Percentiles rank a stretch among this genome's conserved stretches.
Evolutionary conservation across 805 yeast species (phyloP).

Genomic region (Candida nitratophila): DNA sequence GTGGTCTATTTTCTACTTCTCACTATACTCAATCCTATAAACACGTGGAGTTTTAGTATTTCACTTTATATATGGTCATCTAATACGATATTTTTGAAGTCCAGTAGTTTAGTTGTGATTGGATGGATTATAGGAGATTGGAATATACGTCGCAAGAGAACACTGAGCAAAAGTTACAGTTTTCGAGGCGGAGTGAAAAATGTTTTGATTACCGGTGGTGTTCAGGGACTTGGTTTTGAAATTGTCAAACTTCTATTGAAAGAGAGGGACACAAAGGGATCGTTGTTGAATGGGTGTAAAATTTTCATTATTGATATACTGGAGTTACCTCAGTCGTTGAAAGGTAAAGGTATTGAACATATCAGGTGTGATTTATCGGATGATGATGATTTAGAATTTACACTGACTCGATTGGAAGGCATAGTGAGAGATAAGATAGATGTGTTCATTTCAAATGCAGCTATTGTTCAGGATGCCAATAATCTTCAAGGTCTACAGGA

Average conservation of each 20-base stretch:
- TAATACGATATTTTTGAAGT: constrained; percentile 9
- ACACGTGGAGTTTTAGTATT: constrained; percentile 10
- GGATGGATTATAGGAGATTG: not conserved
- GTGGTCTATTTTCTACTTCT: constrained; percentile 8
- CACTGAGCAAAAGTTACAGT: too few species aligned
- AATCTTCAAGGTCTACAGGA: constrained; percentile 20
- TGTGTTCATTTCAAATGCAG: constrained; percentile 42
- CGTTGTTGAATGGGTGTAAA: not conserved
- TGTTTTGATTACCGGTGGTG: constrained; percentile 45
- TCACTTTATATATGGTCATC: constrained; percentile 2
- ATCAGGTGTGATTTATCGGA: constrained; percentile 18
- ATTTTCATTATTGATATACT: not conserved
- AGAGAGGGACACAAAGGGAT: not conserved
- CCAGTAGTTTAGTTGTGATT: not conserved
- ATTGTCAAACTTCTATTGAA: constrained; percentile 23
- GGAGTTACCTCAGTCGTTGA: not conserved
- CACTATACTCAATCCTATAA: constrained; percentile 13
- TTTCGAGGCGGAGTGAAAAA: constrained; percentile 3
- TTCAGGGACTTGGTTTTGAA: constrained; percentile 41
- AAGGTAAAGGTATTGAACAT: constrained; percentile 17
- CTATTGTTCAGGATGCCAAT: constrained; percentile 30
- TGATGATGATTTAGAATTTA: constrained; percentile 2
- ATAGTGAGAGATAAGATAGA: constrained; percentile 17
- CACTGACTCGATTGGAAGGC: constrained; percentile 6
- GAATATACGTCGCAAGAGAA: not conserved